These are phyloP conservation scores for Penicillium polonicum DNA, from an alignment of 2,329 filamentous ascomycete genomes.

Conservation along the genomic window DNA sequence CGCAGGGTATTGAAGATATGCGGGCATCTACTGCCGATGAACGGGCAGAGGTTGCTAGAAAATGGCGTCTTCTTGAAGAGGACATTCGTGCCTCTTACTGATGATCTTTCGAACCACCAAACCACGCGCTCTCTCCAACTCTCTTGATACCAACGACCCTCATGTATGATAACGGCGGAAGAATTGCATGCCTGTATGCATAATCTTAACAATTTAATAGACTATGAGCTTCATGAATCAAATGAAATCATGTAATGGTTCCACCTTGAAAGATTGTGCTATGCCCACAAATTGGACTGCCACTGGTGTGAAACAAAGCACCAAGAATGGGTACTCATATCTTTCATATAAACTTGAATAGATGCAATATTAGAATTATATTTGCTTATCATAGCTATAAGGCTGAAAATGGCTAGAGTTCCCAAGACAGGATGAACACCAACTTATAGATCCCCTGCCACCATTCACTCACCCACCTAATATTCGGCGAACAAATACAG, in stretches of 20 bases:
- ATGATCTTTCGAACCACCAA: neutral
- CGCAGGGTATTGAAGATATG: constrained; percentile 25
- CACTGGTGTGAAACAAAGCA: no score
- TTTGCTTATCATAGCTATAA: neutral
- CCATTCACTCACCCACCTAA: neutral
- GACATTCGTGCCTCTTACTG: constrained; percentile 1
- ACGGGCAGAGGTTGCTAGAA: constrained; percentile 16
- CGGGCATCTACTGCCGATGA: constrained; percentile 15
- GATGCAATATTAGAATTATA: neutral
- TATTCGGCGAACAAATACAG: neutral
- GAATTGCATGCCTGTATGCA: neutral
- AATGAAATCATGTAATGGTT: neutral
- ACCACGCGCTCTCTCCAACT: neutral
- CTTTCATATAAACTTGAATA: neutral
- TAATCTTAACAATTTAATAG: neutral
- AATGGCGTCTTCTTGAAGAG: constrained; percentile 20
- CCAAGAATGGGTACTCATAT: no score
- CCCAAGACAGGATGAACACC: neutral
- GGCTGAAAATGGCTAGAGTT: neutral
- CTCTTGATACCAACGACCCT: neutral
- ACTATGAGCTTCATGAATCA: no score
- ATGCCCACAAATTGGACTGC: neutral
- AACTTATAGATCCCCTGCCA: neutral
- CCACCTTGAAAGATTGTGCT: neutral
- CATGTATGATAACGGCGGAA: neutral